phyloP scores from a whole-genome alignment of 441 rosid genomes.

The Francoa sonchifolia region DNA sequence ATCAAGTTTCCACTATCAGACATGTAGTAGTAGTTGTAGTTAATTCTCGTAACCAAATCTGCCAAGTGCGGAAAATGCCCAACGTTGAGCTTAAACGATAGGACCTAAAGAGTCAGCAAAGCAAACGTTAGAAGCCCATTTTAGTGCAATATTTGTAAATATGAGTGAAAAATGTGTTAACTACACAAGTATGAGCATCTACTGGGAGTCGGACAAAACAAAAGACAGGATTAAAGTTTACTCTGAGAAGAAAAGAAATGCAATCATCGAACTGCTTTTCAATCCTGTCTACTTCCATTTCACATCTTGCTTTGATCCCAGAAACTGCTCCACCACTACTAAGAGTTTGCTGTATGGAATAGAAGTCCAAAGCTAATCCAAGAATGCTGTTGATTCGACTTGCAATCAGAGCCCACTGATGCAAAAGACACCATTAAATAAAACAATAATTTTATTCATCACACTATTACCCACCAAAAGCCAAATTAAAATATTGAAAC shows the following conservation, averaged over 20 bases:
- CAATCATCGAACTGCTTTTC: constrained; percentile 89
- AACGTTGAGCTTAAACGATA: constrained; percentile 77
- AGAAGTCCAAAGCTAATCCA: constrained; percentile 79
- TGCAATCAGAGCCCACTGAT: constrained; percentile 84
- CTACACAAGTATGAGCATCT: no score
- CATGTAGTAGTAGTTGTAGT: constrained; percentile 88
- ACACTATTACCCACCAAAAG: constrained; percentile 4
- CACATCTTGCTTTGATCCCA: constrained; percentile 70
- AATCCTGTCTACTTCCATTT: constrained; percentile 66
- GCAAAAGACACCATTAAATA: constrained; percentile 7
- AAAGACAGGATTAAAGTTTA: constrained; percentile 19
- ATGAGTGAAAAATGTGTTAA: no score
- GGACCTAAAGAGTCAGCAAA: constrained; percentile 34
- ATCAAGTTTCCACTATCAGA: constrained; percentile 66
- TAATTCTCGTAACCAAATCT: constrained; percentile 82
- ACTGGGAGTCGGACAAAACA: no score
- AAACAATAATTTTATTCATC: not conserved
- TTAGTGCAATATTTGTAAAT: no score
- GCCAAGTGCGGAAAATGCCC: constrained; percentile 92
- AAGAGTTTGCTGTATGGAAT: constrained; percentile 74
- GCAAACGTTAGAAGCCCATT: not conserved
- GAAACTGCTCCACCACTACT: constrained; percentile 67
- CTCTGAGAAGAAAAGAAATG: constrained; percentile 84
- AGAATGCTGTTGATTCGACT: constrained; percentile 83
- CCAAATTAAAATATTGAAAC: no score